Conservation (phyloP, 768 basidiomycete species). For the Kwoniella heveanensis region DNA sequence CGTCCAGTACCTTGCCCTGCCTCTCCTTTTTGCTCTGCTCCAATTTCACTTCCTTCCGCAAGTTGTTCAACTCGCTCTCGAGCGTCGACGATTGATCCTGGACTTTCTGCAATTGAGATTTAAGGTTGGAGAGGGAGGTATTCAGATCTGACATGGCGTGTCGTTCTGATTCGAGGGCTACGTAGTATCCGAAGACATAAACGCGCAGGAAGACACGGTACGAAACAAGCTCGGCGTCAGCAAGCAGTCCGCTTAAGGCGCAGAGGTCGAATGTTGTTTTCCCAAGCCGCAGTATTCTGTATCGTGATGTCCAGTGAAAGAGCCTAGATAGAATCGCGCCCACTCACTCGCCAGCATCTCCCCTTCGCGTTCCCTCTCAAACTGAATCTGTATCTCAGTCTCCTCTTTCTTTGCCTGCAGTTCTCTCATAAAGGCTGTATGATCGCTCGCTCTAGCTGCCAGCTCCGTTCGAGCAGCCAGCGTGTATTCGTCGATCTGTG, state of each 20-base stretch:
- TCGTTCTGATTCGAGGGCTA: conserved; percentile 50
- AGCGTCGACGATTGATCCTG: conserved; percentile 55
- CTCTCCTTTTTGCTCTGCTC: conserved; percentile 65
- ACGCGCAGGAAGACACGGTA: too few species aligned
- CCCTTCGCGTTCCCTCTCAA: conserved; percentile 77
- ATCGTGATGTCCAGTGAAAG: too few species aligned
- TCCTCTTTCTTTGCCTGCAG: conserved; percentile 65
- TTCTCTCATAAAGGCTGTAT: conserved; percentile 67
- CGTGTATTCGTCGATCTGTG: conserved; percentile 64
- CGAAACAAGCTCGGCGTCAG: too few species aligned
- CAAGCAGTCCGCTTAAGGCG: too few species aligned
- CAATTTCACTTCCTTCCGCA: conserved; percentile 32
- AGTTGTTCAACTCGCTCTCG: conserved; percentile 38
- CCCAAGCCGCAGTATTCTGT: too few species aligned
- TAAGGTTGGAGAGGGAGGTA: conserved; percentile 70
- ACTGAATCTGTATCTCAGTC: conserved; percentile 69
- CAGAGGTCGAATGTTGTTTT: too few species aligned
- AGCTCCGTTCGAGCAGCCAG: conserved; percentile 71
- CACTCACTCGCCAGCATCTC: conserved; percentile 74
- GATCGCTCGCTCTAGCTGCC: conserved; percentile 66
- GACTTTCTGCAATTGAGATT: conserved; percentile 66
- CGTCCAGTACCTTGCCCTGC: conserved; percentile 64
- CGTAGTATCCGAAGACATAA: too few species aligned
- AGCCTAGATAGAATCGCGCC: too few species aligned
- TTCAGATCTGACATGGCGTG: conserved; percentile 61